Conservation (phyloP, 371 early-diverging fungal genomes). For the Zancudomyces culisetae region DNA sequence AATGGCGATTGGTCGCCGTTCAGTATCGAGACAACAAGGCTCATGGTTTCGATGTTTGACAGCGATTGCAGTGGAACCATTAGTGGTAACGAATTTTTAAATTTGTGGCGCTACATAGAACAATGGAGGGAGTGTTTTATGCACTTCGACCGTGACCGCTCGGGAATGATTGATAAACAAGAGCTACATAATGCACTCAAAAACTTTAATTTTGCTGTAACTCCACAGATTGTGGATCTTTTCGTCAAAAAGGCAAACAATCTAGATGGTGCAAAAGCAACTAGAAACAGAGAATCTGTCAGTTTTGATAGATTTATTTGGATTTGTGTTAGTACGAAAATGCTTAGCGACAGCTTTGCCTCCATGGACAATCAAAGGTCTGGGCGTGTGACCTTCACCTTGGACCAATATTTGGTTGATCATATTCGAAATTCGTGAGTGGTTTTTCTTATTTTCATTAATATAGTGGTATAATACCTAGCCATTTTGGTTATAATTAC, state of each 20-base stretch:
- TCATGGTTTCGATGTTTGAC: conserved; percentile 54
- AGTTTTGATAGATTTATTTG: conserved; percentile 71
- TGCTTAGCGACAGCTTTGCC: conserved; percentile 53
- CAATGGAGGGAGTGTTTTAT: conserved; percentile 50
- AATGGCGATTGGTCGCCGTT: conserved; percentile 49
- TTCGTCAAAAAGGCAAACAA: conserved; percentile 53
- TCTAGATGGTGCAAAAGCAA: conserved; percentile 2
- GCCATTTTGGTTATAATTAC: no score
- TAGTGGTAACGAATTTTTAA: conserved; percentile 36
- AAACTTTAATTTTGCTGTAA: conserved; percentile 49
- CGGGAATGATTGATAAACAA: conserved; percentile 38
- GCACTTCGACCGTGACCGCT: conserved; percentile 38
- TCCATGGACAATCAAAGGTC: conserved; percentile 46
- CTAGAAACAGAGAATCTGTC: conserved; percentile 27
- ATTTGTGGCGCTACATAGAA: conserved; percentile 45
- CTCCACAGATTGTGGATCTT: conserved; percentile 30
- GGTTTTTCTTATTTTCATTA: not conserved
- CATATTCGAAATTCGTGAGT: not conserved
- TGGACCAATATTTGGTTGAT: conserved; percentile 28
- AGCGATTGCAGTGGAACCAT: conserved; percentile 38
- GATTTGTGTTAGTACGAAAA: conserved; percentile 58
- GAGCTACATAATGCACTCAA: conserved; percentile 41
- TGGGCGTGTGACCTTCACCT: conserved; percentile 57
- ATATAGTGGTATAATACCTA: no score
- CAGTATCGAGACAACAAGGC: conserved; percentile 43